Base-by-base conservation (phyloP, 164 flowering plant genomes). In the Magnolia sinica region DNA sequence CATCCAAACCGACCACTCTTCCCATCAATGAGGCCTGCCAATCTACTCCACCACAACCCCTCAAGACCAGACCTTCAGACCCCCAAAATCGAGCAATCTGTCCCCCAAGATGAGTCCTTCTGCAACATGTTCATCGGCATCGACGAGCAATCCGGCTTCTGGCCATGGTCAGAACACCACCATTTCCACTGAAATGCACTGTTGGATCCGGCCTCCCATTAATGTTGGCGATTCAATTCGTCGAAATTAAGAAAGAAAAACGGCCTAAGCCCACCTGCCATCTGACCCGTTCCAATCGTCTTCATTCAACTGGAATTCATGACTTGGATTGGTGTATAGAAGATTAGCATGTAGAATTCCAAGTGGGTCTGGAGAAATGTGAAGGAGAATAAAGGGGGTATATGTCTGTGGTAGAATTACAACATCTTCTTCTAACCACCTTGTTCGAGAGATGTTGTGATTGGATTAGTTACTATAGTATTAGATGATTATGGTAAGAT, bases 161-260 rank as follows among this genome's bases (percentile, higher is more conserved):
- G 99, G 99, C 97, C 96, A 6, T 96, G 98, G 99, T 75, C 89
- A 50, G 97, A 94, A 67, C 91, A 90, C 50, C 91, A 86, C 1
- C 85, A 89, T 65, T 95, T 89, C 86, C 90, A 90, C 84, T 92
- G 80, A 91, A 50, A 31, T 27, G 49, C 18, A 19, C 10, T 20
- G 24, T 20, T 24, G 24, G 49, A 22, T 63, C 79, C 71, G 70
- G 49, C 45, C 45, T 1, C 29, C 64, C 69, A 22, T 64, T n/a
- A n/a, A 23, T 64, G 8, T n/a, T 55, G 3, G 16, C 16, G 9
- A 55, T 55, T 16, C 61, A 55, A 55, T 11, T 55, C 61, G 13
- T 55, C 23, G 24, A 64, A 67, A 31, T 66, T n/a, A 23, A 18
- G 19, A 50, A 18, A 50, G 31, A 19, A 27, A 27, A 64, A 64